Evolutionary conservation across 2,329 filamentous ascomycete species (phyloP), one percentile per base, ranked within the genome.

Genomic region (Fusarium tuaranense): DNA sequence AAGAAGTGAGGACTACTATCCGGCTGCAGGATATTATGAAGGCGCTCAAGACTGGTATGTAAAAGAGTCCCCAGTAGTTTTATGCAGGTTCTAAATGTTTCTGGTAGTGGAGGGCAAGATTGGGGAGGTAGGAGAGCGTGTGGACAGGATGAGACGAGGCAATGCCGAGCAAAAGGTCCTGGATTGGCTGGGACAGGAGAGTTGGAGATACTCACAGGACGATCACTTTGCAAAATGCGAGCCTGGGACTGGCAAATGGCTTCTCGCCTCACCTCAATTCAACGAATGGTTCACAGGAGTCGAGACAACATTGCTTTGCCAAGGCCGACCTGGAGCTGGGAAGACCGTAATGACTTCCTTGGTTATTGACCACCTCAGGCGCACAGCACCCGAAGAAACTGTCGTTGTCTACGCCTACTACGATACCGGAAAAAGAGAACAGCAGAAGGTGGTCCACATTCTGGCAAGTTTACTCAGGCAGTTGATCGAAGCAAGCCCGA

Each of bases 321-420:
- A 20, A 44, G 39, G 39, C 5, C 39, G 13, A 7, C 39, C 39
- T 14, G 39, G 39, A 7, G n/a, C 39, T 13, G n/a, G 39, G 12
- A 44, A 44, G 41, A 44, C 41, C 3, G n/a, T 44, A 5, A 44
- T 44, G 41, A 7, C 41, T 44, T 44, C 39, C 18, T n/a, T 44
- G 1, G n/a, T 20, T 0, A 44, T 44, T 20, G 3, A 44, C 5
- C 39, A 44, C 39, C 10, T 41, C 1, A 0, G 2, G 3, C 3
- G 18, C 10, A 3, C 39, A 2, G 5, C n/a, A 3, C 39, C 10
- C 0, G n/a, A 44, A 10, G 3, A 44, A 1, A 14, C 41, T 8
- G 10, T 44, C n/a, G 41, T 44, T 8, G 3, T 22, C 6, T 22
- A 2, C 41, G 12, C 2, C 1, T 44, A 44, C 12, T 44, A 13